Percentiles rank a stretch among this genome's conserved stretches.
Evolutionary conservation across 805 yeast species (phyloP).

Genomic region (Candida incommunis): DNA sequence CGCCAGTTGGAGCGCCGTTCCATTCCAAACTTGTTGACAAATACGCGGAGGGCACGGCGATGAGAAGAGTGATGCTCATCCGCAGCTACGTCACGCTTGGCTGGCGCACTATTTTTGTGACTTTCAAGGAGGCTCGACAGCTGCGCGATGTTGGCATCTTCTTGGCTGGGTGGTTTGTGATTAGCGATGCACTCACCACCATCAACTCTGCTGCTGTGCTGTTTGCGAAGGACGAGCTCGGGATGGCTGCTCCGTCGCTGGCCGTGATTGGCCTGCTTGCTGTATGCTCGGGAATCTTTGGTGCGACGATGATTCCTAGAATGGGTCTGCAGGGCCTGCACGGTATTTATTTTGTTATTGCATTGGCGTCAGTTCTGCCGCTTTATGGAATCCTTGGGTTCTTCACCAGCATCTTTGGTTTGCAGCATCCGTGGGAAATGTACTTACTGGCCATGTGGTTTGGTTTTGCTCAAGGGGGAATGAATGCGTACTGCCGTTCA

Average conservation of each 20-base stretch:
- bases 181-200: constrained; percentile 64
- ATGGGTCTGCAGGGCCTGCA: constrained; percentile 30
- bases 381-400: constrained; percentile 60
- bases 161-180: constrained; percentile 59
- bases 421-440: constrained; percentile 54
- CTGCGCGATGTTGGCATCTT: constrained; percentile 54
- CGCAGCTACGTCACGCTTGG: constrained; percentile 30
- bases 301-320: constrained; percentile 46
- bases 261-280: constrained; percentile 53
- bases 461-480: constrained; percentile 61
- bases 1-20: constrained; percentile 29
- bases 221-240: constrained; percentile 56
- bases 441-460: constrained; percentile 58
- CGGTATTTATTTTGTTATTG: constrained; percentile 36
- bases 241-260: constrained; percentile 53
- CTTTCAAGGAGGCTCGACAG: constrained; percentile 45
- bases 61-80: constrained; percentile 4
- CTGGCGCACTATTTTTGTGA: constrained; percentile 41
- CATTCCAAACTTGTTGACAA: constrained; percentile 6
- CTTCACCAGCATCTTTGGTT: constrained; percentile 37
- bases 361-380: constrained; percentile 56
- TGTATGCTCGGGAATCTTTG: constrained; percentile 52
- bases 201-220: constrained; percentile 68
- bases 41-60: background rate
- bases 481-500: constrained; percentile 56